Percentiles rank a stretch among this genome's conserved stretches.
These are phyloP conservation scores for Apostasia shenzhenica DNA, from an alignment of 106 monocot species.

Conservation along the genomic window DNA sequence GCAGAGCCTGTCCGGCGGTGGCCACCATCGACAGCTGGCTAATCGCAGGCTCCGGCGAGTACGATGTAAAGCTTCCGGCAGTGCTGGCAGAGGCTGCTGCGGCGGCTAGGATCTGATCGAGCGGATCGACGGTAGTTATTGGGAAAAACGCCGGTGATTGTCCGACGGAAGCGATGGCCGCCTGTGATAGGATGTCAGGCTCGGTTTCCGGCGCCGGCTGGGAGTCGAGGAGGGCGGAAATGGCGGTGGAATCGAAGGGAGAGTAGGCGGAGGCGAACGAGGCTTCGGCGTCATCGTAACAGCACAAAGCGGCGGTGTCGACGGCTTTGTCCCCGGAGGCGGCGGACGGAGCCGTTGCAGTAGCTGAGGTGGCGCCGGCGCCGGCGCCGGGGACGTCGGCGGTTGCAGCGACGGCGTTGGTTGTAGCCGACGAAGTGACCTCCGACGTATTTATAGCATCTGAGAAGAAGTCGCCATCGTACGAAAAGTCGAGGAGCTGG, in stretches of 20 bases:
- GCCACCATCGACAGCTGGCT: conserved; percentile 1
- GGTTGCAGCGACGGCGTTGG: neutral
- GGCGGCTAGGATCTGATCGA: neutral
- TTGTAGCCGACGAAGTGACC: conserved; percentile 15
- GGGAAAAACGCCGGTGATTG: neutral
- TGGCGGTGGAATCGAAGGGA: conserved; percentile 31
- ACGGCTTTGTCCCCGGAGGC: neutral
- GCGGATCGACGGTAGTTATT: neutral
- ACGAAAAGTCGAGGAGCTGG: conserved; percentile 45
- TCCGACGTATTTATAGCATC: conserved; percentile 1
- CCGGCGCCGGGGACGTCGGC: neutral
- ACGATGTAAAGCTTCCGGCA: neutral
- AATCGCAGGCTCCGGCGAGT: conserved; percentile 1
- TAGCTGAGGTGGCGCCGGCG: neutral
- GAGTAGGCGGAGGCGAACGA: conserved; percentile 30
- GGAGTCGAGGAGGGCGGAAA: conserved; percentile 35
- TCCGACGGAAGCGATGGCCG: neutral
- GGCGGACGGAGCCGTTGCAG: conserved; percentile 1
- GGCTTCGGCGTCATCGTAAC: conserved; percentile 19
- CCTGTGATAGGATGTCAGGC: neutral
- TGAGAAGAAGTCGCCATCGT: conserved; percentile 29
- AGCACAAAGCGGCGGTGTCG: conserved; percentile 11
- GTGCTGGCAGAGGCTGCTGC: neutral
- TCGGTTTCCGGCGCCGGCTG: conserved; percentile 11
- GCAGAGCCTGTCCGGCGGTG: neutral